A percentile compares a stretch with the other conserved stretches of the same genome.
Conservation (phyloP, 2,329 filamentous ascomycete genomes). For the Paracamarosporium sp. region DNA sequence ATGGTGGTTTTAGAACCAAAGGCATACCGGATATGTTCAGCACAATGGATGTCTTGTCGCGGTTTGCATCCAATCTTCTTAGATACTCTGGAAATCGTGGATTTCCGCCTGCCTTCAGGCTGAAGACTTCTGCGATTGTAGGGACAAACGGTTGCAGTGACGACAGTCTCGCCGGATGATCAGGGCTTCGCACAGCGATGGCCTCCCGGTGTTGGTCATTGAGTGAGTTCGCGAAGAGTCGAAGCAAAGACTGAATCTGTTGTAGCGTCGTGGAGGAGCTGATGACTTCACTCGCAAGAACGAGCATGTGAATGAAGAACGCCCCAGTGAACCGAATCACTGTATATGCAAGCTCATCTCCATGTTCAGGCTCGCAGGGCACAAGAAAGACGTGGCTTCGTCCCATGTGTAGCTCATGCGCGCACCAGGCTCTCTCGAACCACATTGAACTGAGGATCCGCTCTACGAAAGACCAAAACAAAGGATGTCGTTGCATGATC, state of each 20-base stretch:
- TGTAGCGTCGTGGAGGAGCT: conserved; percentile 17
- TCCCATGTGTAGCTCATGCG: conserved; percentile 52
- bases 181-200: conserved; percentile 20
- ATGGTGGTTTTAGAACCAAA: conserved; percentile 41
- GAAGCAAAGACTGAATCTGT: conserved; percentile 28
- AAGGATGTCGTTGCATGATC: conserved; percentile 34
- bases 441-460: conserved; percentile 50
- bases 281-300: conserved; percentile 38
- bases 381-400: conserved; percentile 51
- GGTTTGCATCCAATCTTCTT: conserved; percentile 49
- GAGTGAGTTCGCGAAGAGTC: conserved; percentile 22
- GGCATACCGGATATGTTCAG: conserved; percentile 50
- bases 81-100: conserved; percentile 49
- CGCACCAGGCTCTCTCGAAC: conserved; percentile 55
- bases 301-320: conserved; percentile 50
- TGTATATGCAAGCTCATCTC: conserved; percentile 25
- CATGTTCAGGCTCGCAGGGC: conserved; percentile 36
- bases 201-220: conserved; percentile 11
- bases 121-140: conserved; percentile 46
- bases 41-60: conserved; percentile 52
- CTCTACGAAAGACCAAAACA: conserved; percentile 37
- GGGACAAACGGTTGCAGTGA: conserved; percentile 15
- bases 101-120: conserved; percentile 51
- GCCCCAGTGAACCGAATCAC: conserved; percentile 49
- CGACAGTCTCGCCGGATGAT: neutral